Base-by-base conservation (phyloP, 441 rosid genomes). In the Euphorbia celastroides region DNA sequence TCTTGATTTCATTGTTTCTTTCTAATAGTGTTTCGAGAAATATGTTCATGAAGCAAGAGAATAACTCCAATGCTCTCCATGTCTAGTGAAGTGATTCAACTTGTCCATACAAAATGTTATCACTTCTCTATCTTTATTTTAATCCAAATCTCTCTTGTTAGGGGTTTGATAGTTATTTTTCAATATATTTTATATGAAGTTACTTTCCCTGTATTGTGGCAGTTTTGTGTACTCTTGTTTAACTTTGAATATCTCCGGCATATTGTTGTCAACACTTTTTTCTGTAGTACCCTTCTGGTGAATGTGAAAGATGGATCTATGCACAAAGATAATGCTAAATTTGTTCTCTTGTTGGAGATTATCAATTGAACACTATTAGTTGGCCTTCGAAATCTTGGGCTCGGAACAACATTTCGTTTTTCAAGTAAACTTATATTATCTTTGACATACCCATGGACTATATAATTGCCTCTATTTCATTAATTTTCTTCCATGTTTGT, bases 381-480 rank as follows among this genome's bases (percentile, higher is more conserved):
- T 27, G 25, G 32, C 25, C 57, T 30, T 26, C 23, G 7, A 26
- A 25, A 44, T 66, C 57, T 28, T 17, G 10, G 27, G 7, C 57
- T 52, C 0, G 22, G 2, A 51, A 1, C 41, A 25, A 25, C 20
- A 20, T 41, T 26, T 57, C 46, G 19, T 23, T 28, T 46, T 58
- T 44, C 42, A 58, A 57, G 30, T 42, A 27, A 67, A n/a, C n/a
- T 58, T 55, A 30, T 44, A 23, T 46, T 67, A 25, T 58, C 34
- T 58, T 54, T 31, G 25, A 30, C 9, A 52, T 12, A 14, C 34
- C 20, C 7, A 16, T 44, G 44, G 34, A 7, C n/a, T 25, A 52
- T 46, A 41, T 19, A 32, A 44, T 67, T 34, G 32, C 44, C 61
- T 57, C 20, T 50, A 52, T 52, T n/a, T 68, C 34, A 25, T 66